Evolutionary conservation across 2,329 filamentous ascomycete genomes (phyloP).

Genomic region (Colletotrichum endophyticum): DNA sequence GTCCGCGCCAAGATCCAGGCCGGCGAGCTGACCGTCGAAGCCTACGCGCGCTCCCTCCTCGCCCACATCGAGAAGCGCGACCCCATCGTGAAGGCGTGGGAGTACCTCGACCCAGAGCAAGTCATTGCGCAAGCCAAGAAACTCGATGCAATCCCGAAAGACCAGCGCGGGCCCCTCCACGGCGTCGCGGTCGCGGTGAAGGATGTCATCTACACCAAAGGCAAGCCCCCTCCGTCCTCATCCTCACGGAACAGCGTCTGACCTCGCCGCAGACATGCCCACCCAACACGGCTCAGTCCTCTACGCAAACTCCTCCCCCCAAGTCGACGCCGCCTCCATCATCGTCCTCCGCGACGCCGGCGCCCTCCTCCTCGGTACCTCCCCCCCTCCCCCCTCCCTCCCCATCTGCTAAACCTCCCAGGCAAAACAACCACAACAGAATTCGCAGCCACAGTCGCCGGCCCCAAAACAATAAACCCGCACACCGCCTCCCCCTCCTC

Average conservation of each 20-base stretch:
- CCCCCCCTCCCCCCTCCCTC: not conserved
- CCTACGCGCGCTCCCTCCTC: slow-evolving; percentile 53
- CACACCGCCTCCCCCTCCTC: slow-evolving; percentile 54
- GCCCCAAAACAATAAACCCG: slow-evolving; percentile 63
- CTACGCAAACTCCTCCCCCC: slow-evolving; percentile 48
- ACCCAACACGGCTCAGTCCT: slow-evolving; percentile 61
- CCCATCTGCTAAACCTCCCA: not conserved
- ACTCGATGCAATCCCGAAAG: slow-evolving; percentile 53
- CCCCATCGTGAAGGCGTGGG: slow-evolving; percentile 54
- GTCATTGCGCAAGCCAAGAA: slow-evolving; percentile 53
- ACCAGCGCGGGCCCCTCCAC: slow-evolving; percentile 58
- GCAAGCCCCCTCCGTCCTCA: slow-evolving; percentile 26
- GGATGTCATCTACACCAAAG: slow-evolving; percentile 63
- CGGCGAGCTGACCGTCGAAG: slow-evolving; percentile 50
- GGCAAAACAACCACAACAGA: slow-evolving; percentile 62
- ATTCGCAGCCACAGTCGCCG: slow-evolving; percentile 62
- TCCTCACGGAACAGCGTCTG: not conserved
- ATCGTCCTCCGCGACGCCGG: slow-evolving; percentile 58
- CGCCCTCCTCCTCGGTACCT: slow-evolving; percentile 57
- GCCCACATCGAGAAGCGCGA: slow-evolving; percentile 49
- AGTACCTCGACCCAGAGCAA: slow-evolving; percentile 46
- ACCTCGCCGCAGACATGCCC: slow-evolving; percentile 52
- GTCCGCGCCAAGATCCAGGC: slow-evolving; percentile 39
- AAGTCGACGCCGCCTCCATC: slow-evolving; percentile 58
- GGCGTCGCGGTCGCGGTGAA: slow-evolving; percentile 65